These are phyloP conservation scores for Cronartium ribicola DNA, from an alignment of 1,284 basidiomycete species.

Conservation along the genomic window DNA sequence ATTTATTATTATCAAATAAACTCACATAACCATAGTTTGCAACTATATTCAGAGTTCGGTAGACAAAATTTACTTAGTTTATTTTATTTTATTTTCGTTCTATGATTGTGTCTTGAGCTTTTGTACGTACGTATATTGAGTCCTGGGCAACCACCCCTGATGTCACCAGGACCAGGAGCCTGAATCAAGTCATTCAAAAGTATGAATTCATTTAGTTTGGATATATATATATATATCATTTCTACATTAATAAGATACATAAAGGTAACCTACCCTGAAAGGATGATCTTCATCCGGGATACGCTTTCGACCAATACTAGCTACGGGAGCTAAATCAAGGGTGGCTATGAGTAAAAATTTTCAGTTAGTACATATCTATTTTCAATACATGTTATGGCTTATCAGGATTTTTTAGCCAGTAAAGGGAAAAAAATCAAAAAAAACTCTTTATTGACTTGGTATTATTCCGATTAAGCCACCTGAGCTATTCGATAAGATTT, in stretches of 20 bases:
- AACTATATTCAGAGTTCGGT: conserved; percentile 36
- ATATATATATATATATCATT: not conserved
- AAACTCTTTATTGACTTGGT: no score
- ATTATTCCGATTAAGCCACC: no score
- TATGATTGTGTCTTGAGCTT: not conserved
- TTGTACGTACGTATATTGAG: not conserved
- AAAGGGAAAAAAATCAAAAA: no score
- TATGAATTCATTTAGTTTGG: not conserved
- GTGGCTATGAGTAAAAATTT: not conserved
- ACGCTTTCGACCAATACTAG: not conserved
- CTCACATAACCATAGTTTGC: conserved; percentile 31
- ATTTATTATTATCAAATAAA: not conserved
- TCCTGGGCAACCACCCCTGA: conserved; percentile 3
- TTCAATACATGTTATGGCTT: no score
- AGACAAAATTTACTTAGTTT: not conserved
- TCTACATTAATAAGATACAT: no score
- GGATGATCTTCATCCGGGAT: not conserved
- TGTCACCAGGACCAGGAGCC: conserved; percentile 25
- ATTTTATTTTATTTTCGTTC: not conserved
- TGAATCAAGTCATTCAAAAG: conserved; percentile 12
- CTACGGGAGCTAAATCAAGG: not conserved
- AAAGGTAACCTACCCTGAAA: not conserved
- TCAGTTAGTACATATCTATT: not conserved
- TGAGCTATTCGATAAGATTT: no score
- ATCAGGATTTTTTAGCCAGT: no score